Base-by-base conservation (phyloP, 176 grass and related monocot species). In the Avena eriantha region DNA sequence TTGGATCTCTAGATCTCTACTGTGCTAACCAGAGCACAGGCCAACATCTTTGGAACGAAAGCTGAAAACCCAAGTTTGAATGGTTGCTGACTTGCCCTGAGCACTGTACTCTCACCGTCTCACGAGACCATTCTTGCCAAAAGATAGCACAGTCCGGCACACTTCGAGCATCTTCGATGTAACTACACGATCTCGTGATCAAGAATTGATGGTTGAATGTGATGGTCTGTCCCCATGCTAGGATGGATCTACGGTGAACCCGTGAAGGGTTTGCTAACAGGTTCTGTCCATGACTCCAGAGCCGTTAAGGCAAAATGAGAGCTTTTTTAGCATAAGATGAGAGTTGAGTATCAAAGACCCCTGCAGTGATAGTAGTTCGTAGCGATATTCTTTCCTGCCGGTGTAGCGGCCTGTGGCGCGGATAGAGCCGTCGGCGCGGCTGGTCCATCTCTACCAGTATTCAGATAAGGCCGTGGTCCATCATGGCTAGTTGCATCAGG, bases 181-280 rank as follows among this genome's bases (percentile, higher is more conserved):
- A 70, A n/a, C 67, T 43, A 36, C 59, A 29, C 45, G 61, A 68
- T 69, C 56, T 68, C 79, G 1, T 69, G 46, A 66, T 80, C 22
- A 17, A 19, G 58, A 65, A 80, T 7, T 60, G 24, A 65, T 47
- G 78, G 6, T 80, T 45, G 43, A 63, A 60, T 45, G 34, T 45
- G 36, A 79, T 36, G 36, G 24, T 80, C 57, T 22, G 15, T 24
- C 21, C 55, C n/a, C 57, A 60, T 23, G 57, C 57, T 60, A 23
- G 45, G 45, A 9, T 60, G 8, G 57, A 23, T 60, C n/a, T 26
- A 11, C n/a, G 7, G 59, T 2, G 59, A 23, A 26, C 11, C 22
- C 10, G 22, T 24, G 22, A 16, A 4, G 14, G 50, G 50, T 53
- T 53, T 16, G 50, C 50, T 53, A 53, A 53, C 14, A 51, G 12